Evolutionary conservation across 1,284 basidiomycete species (phyloP), one percentile per base, ranked within the genome.

Genomic region (Agaricales sp.): DNA sequence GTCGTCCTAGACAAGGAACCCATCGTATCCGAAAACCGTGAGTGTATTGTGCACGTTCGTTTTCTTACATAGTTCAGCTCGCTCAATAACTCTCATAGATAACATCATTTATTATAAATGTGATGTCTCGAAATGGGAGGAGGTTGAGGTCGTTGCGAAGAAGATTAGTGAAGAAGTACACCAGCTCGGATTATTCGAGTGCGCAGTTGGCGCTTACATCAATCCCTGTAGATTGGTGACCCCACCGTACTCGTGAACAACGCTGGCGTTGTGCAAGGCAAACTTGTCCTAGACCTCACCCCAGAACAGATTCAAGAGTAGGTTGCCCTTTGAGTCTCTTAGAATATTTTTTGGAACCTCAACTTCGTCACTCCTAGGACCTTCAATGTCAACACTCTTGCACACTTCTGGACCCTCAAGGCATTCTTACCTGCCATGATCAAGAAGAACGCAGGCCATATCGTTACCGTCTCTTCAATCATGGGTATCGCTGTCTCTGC

Each of bases 171-270:
- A 87, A 59, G 89, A 94, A 69, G 89, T 90, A 54, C 52, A 67
- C 43, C 21, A 45, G 47, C 3, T 30, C 30, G 1, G 46, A 25
- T 2, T 30, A 13, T 45, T 49, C 38, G n/a, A 24, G 4, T 37
- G 19, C 37, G 14, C 51, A 4, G 12, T 41, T 39, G 41, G 20
- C 41, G 26, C 19, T 19, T 35, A 30, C 24, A 48, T 39, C 37
- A 37, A 20, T 45, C 47, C 8, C 30, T 11, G n/a, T 58, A 92
- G 88, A 71, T 94, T 48, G 92, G 92, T 3, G 75, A 87, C 48
- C 89, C 92, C 1, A 95, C 95, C 0, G 77, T 98, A 24, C 67
- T 99, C 13, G 73, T 99, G 59, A 98, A 98, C 68, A 98, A 97
- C 59, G 95, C 95, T 1, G 95, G 93, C n/a, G 80, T 97, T 49